Evolutionary conservation across 441 rosid species (phyloP).

Genomic region (Metrosideros polymorpha): DNA sequence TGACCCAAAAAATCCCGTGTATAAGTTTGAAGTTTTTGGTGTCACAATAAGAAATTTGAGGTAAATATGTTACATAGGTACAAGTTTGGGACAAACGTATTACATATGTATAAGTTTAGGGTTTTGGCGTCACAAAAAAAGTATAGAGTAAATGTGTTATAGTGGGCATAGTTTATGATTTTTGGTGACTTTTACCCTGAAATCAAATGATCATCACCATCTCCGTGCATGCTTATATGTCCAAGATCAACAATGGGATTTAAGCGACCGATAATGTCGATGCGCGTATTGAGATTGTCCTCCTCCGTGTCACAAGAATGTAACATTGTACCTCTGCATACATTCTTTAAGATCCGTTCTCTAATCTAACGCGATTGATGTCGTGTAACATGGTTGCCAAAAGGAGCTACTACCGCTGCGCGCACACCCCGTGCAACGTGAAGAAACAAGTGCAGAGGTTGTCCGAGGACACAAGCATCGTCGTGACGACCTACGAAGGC

Average conservation of each 20-base stretch:
- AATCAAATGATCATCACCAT: neutral
- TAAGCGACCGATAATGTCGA: neutral
- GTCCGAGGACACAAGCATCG: neutral
- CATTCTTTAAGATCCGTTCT: too few relatives aligned
- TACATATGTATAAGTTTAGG: too few relatives aligned
- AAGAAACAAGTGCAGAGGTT: neutral
- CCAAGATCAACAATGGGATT: neutral
- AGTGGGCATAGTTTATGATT: too few relatives aligned
- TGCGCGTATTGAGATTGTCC: neutral
- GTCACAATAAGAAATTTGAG: too few relatives aligned
- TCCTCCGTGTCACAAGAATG: neutral
- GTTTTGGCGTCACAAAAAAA: too few relatives aligned
- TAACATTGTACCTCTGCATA: neutral
- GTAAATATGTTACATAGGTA: too few relatives aligned
- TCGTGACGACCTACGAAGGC: neutral
- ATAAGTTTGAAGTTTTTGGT: too few relatives aligned
- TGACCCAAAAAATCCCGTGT: too few relatives aligned
- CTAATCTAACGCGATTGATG: neutral
- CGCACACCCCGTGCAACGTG: neutral
- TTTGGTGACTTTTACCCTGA: too few relatives aligned
- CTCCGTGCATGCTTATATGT: neutral
- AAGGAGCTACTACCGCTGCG: neutral
- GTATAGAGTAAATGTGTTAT: too few relatives aligned
- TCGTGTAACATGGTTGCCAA: neutral
- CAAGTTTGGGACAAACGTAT: too few relatives aligned